These are phyloP conservation scores for Lactifluus pinguis DNA, from an alignment of 768 basidiomycete species.

Conservation along the genomic window DNA sequence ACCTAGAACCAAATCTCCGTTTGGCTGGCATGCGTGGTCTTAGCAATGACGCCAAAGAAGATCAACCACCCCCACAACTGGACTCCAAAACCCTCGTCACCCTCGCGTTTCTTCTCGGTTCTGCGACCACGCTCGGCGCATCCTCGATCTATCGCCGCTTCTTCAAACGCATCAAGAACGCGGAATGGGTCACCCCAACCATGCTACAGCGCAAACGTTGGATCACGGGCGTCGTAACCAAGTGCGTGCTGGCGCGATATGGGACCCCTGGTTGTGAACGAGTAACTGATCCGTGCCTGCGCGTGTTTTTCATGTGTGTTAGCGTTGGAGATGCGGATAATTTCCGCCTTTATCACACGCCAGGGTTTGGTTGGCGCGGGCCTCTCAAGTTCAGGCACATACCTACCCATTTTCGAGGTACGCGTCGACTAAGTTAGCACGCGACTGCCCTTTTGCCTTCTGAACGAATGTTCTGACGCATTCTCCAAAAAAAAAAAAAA, in stretches of 20 bases:
- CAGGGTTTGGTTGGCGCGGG: constrained; percentile 64
- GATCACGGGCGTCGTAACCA: constrained; percentile 76
- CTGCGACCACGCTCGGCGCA: constrained; percentile 29
- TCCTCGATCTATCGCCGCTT: constrained; percentile 36
- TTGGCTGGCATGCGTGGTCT: not conserved
- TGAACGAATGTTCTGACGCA: not conserved
- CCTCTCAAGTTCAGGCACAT: constrained; percentile 61
- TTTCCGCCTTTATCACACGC: constrained; percentile 82
- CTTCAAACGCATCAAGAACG: constrained; percentile 50
- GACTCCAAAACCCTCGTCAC: not conserved
- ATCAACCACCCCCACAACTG: not conserved
- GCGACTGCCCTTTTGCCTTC: not conserved
- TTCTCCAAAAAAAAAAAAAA: not conserved
- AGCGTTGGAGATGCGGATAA: constrained; percentile 87
- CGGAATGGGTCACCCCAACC: constrained; percentile 62
- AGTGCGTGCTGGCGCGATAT: constrained; percentile 33
- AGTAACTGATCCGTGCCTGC: not conserved
- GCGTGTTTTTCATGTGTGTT: not conserved
- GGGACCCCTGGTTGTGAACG: too few species aligned
- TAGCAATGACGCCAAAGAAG: not conserved
- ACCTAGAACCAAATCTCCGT: constrained; percentile 53
- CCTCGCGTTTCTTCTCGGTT: constrained; percentile 28
- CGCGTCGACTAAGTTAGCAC: not conserved
- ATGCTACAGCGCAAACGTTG: constrained; percentile 49
- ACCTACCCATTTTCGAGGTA: constrained; percentile 53